Evolutionary conservation across 164 flowering plant genomes (phyloP).

Genomic region (Magnolia sinica): DNA sequence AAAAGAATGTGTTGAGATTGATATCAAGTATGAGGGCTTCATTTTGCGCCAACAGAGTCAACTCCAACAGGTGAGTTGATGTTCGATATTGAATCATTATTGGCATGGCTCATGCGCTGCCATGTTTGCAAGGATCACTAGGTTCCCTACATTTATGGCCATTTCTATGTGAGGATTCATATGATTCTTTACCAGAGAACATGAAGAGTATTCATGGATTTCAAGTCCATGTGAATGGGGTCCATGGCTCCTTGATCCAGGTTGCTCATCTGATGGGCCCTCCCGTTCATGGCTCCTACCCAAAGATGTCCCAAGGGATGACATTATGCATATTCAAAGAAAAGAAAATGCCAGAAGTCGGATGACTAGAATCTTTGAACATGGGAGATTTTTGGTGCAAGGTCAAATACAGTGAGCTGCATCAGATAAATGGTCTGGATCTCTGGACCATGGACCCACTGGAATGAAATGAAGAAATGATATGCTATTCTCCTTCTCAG

Average conservation of each 20-base stretch:
- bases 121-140: background rate
- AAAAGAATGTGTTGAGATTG: constrained; percentile 87
- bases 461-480: background rate
- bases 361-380: background rate
- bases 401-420: background rate
- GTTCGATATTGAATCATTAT: background rate
- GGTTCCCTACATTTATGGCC: background rate
- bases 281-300: background rate
- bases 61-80: constrained; percentile 64
- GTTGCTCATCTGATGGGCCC: background rate
- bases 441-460: background rate
- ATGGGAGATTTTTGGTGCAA: background rate
- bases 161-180: background rate
- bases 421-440: background rate
- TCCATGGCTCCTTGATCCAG: background rate
- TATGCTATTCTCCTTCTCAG: background rate
- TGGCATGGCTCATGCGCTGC: background rate
- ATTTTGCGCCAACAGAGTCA: constrained; percentile 79
- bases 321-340: background rate
- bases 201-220: background rate
- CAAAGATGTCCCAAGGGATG: background rate
- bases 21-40: constrained; percentile 95
- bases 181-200: background rate
- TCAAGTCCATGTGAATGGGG: background rate
- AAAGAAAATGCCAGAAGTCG: background rate